Evolutionary conservation across 441 rosid species (phyloP), one percentile per base, ranked within the genome.

Genomic region (Pelargonium citronellum): DNA sequence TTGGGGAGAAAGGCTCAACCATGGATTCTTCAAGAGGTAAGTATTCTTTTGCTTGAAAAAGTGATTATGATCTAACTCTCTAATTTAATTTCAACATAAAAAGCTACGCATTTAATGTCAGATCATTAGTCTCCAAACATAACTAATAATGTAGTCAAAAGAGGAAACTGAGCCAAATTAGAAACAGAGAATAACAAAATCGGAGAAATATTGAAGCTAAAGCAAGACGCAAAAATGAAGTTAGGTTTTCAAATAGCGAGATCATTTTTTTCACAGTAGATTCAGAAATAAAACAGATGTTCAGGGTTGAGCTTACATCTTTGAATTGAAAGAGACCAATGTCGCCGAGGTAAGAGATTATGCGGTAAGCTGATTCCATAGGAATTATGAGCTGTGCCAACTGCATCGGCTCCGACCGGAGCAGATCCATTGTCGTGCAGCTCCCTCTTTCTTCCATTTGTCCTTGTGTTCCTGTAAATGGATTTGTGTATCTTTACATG

Each of bases 401-500:
- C 47, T 76, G 79, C 79, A 76, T 76, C 20, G 75, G 67, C 79
- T 76, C 79, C 53, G 79, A 76, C 19, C 75, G 73, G 67, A 76
- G 68, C 69, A 76, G 79, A 71, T 76, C 79, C 79, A 76, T 76
- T 41, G 73, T 71, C 41, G 70, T 69, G 46, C 66, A 63, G 39
- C 73, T 30, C 11, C 69, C 79, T 24, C 69, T 66, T 22, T 49
- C 71, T 47, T 19, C 43, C 19, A 46, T 66, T 17, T 15, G 17
- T 58, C 4, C 30, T 17, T 8, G 9, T 55, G 61, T 7, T 15
- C 17, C 61, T 55, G 22, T 55, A 7, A 15, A 7, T 16, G 61
- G 17, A 55, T 55, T 16, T 8, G 9, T 55, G 22, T 55, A n/a
- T 46, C 53, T 46, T 8, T 46, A 12, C n/a, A 12, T 46, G 53